phyloP scores from a whole-genome alignment of 2,329 filamentous ascomycete genomes.

The Alternaria novae-zelandiae region DNA sequence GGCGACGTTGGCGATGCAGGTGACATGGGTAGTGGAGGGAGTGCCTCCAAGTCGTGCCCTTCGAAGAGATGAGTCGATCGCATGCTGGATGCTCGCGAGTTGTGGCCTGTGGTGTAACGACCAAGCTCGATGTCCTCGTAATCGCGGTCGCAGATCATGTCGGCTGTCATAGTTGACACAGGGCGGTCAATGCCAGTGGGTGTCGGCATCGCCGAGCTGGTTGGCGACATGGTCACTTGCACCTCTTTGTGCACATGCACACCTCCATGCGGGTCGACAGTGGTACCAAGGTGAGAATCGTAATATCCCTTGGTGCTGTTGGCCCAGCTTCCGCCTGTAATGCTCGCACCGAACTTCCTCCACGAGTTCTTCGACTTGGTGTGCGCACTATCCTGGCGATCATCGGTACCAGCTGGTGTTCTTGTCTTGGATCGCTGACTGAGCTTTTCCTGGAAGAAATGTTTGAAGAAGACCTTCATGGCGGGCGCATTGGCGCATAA shows the following conservation, averaged over 20 bases:
- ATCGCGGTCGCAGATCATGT: constrained; percentile 22
- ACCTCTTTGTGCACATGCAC: constrained; percentile 26
- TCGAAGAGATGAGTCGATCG: constrained; percentile 8
- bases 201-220: not conserved
- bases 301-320: constrained; percentile 28
- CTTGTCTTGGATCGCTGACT: constrained; percentile 11
- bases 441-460: constrained; percentile 35
- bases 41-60: constrained; percentile 16
- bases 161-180: constrained; percentile 17
- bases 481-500: constrained; percentile 42
- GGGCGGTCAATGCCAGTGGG: not conserved
- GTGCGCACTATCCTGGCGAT: not conserved
- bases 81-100: constrained; percentile 14
- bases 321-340: constrained; percentile 7
- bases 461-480: constrained; percentile 43
- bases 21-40: constrained; percentile 24
- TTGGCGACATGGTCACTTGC: constrained; percentile 17
- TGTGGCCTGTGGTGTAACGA: constrained; percentile 16
- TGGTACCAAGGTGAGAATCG: constrained; percentile 25
- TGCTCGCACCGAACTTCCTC: constrained; percentile 13
- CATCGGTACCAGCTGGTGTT: not conserved
- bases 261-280: constrained; percentile 31
- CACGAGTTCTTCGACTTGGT: constrained; percentile 4
- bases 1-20: not conserved
- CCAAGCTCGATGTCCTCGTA: constrained; percentile 37